Percentiles rank a stretch among this genome's conserved stretches.
Evolutionary conservation across 2,329 filamentous ascomycete genomes (phyloP).

Genomic region (Fusarium secorum): DNA sequence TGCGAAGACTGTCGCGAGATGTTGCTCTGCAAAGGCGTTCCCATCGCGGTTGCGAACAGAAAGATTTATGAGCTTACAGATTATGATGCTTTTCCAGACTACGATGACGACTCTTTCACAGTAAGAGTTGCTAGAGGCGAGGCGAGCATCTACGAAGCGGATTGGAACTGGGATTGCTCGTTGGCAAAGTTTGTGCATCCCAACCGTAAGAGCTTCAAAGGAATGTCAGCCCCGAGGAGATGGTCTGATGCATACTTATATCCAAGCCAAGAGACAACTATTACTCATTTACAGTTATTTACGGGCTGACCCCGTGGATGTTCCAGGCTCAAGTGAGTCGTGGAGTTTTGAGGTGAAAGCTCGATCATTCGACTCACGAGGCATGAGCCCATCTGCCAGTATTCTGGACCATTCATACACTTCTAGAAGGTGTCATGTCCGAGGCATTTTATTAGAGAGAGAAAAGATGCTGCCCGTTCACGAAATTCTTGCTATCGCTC

Average conservation of each 20-base stretch:
- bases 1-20: slow-evolving; percentile 11
- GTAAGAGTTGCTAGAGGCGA: neutral
- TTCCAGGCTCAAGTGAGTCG: neutral
- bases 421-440: neutral
- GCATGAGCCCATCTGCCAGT: neutral
- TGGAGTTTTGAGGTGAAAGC: neutral
- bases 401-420: neutral
- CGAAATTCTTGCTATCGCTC: neutral
- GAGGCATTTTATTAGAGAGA: neutral
- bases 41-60: neutral
- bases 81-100: neutral
- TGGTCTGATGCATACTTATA: neutral
- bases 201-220: neutral
- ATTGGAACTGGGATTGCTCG: slow-evolving; percentile 8
- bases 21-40: neutral
- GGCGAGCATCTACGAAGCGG: neutral
- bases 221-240: neutral
- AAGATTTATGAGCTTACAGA: neutral
- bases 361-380: neutral
- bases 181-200: slow-evolving; percentile 2
- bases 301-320: no score
- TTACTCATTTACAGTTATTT: no score
- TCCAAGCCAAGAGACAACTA: neutral
- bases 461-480: no score
- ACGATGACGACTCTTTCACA: neutral